Conservation (phyloP, 2,329 filamentous ascomycete species). For the Pseudogymnoascus sp. region DNA sequence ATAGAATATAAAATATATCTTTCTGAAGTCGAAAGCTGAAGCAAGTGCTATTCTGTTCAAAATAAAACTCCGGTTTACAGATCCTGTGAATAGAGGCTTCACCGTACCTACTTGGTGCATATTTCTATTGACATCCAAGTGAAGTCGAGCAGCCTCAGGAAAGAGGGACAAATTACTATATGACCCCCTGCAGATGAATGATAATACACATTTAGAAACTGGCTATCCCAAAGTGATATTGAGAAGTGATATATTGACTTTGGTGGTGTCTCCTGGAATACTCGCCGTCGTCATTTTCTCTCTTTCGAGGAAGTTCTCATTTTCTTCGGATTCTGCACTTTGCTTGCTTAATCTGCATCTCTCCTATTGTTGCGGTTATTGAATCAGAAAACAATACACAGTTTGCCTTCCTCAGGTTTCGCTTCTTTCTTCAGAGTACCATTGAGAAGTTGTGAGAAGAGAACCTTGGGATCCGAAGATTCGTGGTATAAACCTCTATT, state of each 20-base stretch:
- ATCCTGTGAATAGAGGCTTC: not conserved
- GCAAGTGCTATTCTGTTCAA: not conserved
- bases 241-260: not conserved
- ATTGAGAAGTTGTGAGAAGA: constrained; percentile 2
- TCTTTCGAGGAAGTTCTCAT: not conserved
- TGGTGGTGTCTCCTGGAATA: not conserved
- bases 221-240: not conserved
- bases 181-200: too few relatives aligned
- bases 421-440: not conserved
- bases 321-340: not conserved
- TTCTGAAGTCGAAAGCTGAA: not conserved
- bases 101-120: not conserved
- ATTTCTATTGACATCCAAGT: not conserved
- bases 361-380: not conserved
- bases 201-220: not conserved
- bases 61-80: too few relatives aligned
- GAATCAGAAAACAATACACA: not conserved
- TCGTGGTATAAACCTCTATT: not conserved
- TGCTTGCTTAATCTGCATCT: not conserved
- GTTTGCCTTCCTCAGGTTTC: not conserved
- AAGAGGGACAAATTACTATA: not conserved
- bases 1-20: not conserved
- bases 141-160: not conserved
- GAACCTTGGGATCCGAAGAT: not conserved
- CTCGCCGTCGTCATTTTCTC: not conserved